Conservation (phyloP, 805 yeast species). For the Candida glaebosa region DNA sequence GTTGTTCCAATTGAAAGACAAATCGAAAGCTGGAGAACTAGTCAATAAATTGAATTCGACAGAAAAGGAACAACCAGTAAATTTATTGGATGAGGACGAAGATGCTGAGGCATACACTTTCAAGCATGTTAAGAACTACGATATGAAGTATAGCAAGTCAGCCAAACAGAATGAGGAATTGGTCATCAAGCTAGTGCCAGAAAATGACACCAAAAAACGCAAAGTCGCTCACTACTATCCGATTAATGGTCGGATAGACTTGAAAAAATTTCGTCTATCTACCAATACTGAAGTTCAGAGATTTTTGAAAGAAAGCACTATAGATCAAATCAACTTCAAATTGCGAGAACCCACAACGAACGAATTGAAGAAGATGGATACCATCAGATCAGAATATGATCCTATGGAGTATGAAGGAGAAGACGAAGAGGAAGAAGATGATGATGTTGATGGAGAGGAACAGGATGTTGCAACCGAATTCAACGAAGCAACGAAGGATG, state of each 20-base stretch:
- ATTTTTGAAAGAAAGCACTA: slow-evolving; percentile 52
- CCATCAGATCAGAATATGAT: slow-evolving; percentile 64
- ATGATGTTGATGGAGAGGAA: slow-evolving; percentile 26
- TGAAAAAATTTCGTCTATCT: slow-evolving; percentile 81
- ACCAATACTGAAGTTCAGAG: slow-evolving; percentile 51
- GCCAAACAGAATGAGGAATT: slow-evolving; percentile 58
- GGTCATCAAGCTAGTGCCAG: slow-evolving; percentile 54
- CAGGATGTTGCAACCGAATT: slow-evolving; percentile 6
- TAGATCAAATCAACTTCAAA: slow-evolving; percentile 58
- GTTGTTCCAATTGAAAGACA: slow-evolving; percentile 30
- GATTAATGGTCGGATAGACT: slow-evolving; percentile 68
- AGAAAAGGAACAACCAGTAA: slow-evolving; percentile 41
- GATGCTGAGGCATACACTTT: slow-evolving; percentile 47
- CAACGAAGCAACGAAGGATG: slow-evolving; percentile 5
- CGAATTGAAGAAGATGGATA: slow-evolving; percentile 68
- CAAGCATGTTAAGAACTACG: slow-evolving; percentile 73
- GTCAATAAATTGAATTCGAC: slow-evolving; percentile 32
- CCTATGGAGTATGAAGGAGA: slow-evolving; percentile 74
- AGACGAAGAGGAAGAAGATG: slow-evolving; percentile 48
- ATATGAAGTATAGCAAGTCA: slow-evolving; percentile 54
- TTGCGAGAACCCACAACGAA: slow-evolving; percentile 71
- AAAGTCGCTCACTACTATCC: slow-evolving; percentile 74
- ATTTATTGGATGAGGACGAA: slow-evolving; percentile 39
- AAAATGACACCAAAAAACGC: slow-evolving; percentile 43
- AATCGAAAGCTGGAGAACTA: slow-evolving; percentile 21